These are phyloP conservation scores for Plantago elongata DNA, from an alignment of 257 asterid species.

Conservation along the genomic window DNA sequence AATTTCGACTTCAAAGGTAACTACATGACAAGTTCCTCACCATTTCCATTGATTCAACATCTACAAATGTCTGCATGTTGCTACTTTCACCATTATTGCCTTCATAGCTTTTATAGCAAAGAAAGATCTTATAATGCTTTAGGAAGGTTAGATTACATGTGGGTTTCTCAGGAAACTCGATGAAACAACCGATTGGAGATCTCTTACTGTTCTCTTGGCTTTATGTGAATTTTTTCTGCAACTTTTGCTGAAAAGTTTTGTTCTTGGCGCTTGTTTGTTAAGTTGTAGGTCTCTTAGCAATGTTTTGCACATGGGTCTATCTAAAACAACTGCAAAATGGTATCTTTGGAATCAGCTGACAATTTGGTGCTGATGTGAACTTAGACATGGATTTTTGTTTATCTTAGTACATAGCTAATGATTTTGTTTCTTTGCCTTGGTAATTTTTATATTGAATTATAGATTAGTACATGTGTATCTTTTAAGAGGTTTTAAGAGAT, in stretches of 20 bases:
- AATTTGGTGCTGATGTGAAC: no score
- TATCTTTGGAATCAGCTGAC: neutral
- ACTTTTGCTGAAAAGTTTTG: no score
- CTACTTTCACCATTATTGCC: neutral
- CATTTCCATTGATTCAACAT: neutral
- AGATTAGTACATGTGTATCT: no score
- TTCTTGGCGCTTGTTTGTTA: no score
- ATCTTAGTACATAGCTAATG: neutral
- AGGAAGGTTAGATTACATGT: neutral
- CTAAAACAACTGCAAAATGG: neutral
- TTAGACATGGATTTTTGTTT: neutral
- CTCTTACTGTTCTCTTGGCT: neutral
- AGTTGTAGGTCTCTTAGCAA: no score
- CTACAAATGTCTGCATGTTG: neutral
- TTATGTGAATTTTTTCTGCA: neutral
- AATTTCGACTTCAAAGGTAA: constrained; percentile 18
- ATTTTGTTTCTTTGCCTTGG: no score
- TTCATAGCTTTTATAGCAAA: neutral
- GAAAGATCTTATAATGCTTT: neutral
- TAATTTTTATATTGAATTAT: no score
- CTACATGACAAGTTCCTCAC: neutral
- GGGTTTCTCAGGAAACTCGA: constrained; percentile 4
- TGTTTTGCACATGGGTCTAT: neutral
- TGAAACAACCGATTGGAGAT: neutral
- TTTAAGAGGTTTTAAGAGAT: no score